phyloP scores from a whole-genome alignment of 2,329 filamentous ascomycete genomes.

The Aphanoascus verrucosus region DNA sequence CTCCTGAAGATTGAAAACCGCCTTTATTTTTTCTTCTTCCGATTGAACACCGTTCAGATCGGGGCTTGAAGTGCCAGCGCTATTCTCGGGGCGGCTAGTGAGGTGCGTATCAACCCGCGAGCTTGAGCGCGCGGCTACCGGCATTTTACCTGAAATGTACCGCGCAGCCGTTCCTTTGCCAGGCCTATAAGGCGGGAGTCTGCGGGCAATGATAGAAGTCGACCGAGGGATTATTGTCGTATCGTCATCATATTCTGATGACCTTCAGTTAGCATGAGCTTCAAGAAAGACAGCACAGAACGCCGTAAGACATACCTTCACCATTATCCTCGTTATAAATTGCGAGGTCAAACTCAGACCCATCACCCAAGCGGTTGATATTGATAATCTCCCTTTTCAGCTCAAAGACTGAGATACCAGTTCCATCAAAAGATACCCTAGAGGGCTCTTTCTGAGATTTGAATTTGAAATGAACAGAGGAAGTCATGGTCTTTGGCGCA shows the following conservation, averaged over 20 bases:
- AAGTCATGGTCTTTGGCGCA: slow-evolving; percentile 56
- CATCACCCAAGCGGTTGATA: slow-evolving; percentile 86
- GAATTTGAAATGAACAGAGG: slow-evolving; percentile 99
- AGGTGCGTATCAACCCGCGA: slow-evolving; percentile 53
- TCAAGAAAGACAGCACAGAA: slow-evolving; percentile 1
- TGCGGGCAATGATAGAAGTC: slow-evolving; percentile 80
- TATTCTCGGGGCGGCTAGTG: slow-evolving; percentile 26
- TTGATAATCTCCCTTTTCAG: slow-evolving; percentile 97
- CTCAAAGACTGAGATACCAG: slow-evolving; percentile 95
- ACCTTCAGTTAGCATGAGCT: not conserved
- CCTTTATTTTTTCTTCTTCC: slow-evolving; percentile 86
- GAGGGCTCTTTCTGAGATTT: slow-evolving; percentile 95
- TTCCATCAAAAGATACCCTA: slow-evolving; percentile 92
- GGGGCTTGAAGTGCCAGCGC: slow-evolving; percentile 36
- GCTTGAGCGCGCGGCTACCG: slow-evolving; percentile 71
- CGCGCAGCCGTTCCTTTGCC: slow-evolving; percentile 84
- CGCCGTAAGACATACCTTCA: slow-evolving; percentile 55
- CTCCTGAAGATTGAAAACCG: slow-evolving; percentile 80
- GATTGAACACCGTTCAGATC: slow-evolving; percentile 71
- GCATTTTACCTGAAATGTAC: slow-evolving; percentile 95
- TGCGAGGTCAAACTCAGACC: slow-evolving; percentile 88
- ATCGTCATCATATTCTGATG: slow-evolving; percentile 88
- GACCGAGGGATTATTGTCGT: slow-evolving; percentile 94
- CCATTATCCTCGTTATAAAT: slow-evolving; percentile 87
- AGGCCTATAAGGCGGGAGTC: slow-evolving; percentile 70